Conservation (phyloP, 2,329 filamentous ascomycete genomes). For the Calonectria crousiana region DNA sequence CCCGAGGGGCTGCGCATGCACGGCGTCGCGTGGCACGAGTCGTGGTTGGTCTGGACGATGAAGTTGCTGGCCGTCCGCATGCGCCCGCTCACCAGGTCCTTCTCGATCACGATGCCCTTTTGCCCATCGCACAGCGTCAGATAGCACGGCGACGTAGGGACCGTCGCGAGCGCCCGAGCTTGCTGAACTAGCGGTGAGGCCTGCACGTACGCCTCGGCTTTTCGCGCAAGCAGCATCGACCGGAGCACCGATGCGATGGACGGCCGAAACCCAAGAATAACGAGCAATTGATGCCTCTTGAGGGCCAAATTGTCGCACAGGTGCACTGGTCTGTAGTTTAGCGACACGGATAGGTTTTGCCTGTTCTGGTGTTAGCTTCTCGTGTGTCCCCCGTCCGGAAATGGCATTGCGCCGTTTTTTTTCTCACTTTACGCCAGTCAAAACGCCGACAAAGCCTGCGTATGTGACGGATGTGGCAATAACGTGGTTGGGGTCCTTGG, state of each 20-base stretch:
- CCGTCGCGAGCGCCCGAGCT: background rate
- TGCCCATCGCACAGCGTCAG: conserved; percentile 35
- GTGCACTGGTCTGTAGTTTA: background rate
- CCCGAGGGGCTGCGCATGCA: background rate
- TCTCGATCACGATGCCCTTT: conserved; percentile 25
- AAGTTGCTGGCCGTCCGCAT: conserved; percentile 61
- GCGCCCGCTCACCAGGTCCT: conserved; percentile 47
- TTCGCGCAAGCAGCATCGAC: background rate
- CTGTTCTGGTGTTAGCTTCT: background rate
- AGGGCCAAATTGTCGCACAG: background rate
- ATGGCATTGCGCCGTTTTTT: background rate
- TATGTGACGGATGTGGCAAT: conserved; percentile 59
- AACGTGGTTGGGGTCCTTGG: conserved; percentile 47
- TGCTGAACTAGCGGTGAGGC: background rate
- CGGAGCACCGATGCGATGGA: background rate
- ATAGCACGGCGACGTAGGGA: background rate
- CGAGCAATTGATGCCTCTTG: background rate
- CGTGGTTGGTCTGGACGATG: conserved; percentile 69
- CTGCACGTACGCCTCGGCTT: background rate
- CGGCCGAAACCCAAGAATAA: background rate
- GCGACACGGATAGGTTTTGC: background rate
- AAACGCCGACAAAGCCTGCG: background rate
- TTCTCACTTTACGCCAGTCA: background rate
- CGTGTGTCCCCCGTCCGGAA: too few species aligned
- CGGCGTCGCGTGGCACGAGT: conserved; percentile 45